These are phyloP conservation scores for Arabidopsis hybrid DNA, from an alignment of 441 rosid species.

Conservation along the genomic window DNA sequence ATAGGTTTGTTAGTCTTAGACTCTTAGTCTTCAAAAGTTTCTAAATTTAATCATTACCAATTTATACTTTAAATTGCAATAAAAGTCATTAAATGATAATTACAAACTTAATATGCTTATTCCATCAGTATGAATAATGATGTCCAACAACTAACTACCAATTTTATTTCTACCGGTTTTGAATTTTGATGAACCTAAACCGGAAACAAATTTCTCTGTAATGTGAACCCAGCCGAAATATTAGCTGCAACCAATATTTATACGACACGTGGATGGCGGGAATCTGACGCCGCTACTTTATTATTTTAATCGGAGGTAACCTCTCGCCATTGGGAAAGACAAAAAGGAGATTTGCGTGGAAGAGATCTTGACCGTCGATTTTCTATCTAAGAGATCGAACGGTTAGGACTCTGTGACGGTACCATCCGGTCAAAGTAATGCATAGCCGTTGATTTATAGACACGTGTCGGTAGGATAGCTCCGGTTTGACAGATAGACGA, in stretches of 20 bases:
- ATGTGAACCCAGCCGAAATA: constrained; percentile 12
- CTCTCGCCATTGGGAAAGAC: constrained; percentile 37
- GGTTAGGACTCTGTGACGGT: constrained; percentile 50
- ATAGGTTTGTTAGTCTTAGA: constrained; percentile 13
- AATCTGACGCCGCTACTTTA: constrained; percentile 31
- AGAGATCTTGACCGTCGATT: constrained; percentile 13
- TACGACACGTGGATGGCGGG: constrained; percentile 25
- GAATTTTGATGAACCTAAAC: constrained; percentile 20
- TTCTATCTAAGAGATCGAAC: constrained; percentile 52
- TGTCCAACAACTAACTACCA: constrained; percentile 24
- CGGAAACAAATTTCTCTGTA: neutral
- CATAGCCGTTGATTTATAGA: constrained; percentile 39
- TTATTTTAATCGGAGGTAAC: constrained; percentile 13
- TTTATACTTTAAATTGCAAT: neutral
- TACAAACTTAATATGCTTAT: constrained; percentile 23
- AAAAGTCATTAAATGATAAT: constrained; percentile 26
- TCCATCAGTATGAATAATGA: constrained; percentile 11
- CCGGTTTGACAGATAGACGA: constrained; percentile 51
- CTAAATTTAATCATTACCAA: constrained; percentile 22
- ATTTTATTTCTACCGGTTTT: constrained; percentile 20
- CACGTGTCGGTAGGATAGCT: constrained; percentile 50
- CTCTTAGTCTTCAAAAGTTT: constrained; percentile 5
- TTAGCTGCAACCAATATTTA: neutral
- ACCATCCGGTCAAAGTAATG: constrained; percentile 45
- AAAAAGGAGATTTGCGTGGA: constrained; percentile 14